Conservation (phyloP, 352 stramenopile species). For the Phytopythium vexans region DNA sequence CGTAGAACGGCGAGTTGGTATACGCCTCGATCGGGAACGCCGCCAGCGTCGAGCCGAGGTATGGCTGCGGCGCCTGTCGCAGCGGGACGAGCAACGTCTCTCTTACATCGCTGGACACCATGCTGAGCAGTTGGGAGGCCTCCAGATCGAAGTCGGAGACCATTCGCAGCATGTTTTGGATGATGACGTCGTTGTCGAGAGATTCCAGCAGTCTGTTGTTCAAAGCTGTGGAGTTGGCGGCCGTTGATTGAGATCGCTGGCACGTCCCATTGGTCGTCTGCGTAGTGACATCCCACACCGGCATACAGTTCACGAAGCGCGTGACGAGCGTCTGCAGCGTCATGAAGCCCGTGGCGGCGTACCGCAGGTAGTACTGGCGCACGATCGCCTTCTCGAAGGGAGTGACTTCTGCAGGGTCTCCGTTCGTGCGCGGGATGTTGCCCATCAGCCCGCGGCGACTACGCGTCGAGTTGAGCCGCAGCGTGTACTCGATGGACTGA, state of each 20-base stretch:
- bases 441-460: slow-evolving; percentile 16
- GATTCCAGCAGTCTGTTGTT: slow-evolving; percentile 30
- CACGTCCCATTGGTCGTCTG: slow-evolving; percentile 42
- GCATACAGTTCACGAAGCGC: slow-evolving; percentile 56
- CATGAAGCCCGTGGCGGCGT: slow-evolving; percentile 52
- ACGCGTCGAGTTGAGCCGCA: slow-evolving; percentile 56
- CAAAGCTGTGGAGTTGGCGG: slow-evolving; percentile 17
- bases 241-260: slow-evolving; percentile 32
- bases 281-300: slow-evolving; percentile 33
- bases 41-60: slow-evolving; percentile 22
- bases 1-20: slow-evolving; percentile 53
- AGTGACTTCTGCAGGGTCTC: slow-evolving; percentile 23
- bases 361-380: slow-evolving; percentile 37
- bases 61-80: slow-evolving; percentile 42
- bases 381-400: slow-evolving; percentile 34
- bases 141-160: slow-evolving; percentile 6
- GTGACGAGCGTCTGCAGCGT: slow-evolving; percentile 62
- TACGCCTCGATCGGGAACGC: slow-evolving; percentile 43
- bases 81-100: slow-evolving; percentile 24
- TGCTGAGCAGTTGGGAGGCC: slow-evolving; percentile 7
- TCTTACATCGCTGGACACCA: slow-evolving; percentile 16
- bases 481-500: slow-evolving; percentile 50
- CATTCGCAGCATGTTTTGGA: slow-evolving; percentile 26
- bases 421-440: slow-evolving; percentile 26
- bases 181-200: slow-evolving; percentile 37